Conservation (phyloP, 73 alveolate species). For the Paramecium biaurelia region DNA sequence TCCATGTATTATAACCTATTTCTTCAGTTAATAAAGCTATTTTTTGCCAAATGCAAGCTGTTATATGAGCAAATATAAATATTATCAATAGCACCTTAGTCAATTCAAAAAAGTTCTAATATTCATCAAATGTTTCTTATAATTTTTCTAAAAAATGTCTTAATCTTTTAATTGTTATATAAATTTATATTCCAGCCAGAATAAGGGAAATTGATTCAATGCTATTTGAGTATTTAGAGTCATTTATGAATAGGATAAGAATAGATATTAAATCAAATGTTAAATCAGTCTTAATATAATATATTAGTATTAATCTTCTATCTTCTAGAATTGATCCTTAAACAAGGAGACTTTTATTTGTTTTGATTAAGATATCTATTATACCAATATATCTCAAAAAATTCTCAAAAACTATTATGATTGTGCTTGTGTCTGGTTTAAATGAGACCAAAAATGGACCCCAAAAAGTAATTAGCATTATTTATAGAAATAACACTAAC, state of each 20-base stretch:
- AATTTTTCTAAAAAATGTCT: slow-evolving; percentile 12
- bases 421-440: neutral
- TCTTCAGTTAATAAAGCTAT: neutral
- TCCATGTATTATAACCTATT: neutral
- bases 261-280: slow-evolving; percentile 12
- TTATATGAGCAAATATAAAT: slow-evolving; percentile 1
- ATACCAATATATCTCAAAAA: neutral
- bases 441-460: slow-evolving; percentile 23
- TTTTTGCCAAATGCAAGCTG: slow-evolving; percentile 27
- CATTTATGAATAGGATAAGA: neutral
- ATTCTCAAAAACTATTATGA: neutral
- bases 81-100: neutral
- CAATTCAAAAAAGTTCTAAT: neutral
- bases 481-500: neutral
- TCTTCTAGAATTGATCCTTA: slow-evolving; percentile 3
- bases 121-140: neutral
- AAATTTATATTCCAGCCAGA: neutral
- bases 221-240: neutral
- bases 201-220: neutral
- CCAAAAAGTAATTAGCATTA: neutral
- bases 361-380: neutral
- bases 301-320: neutral
- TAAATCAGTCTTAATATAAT: neutral
- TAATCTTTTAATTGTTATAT: neutral
- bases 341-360: neutral